Evolutionary conservation across 1,139 yeast species (phyloP), one percentile per base, ranked within the genome.

Genomic region (Blastobotrys proliferans): DNA sequence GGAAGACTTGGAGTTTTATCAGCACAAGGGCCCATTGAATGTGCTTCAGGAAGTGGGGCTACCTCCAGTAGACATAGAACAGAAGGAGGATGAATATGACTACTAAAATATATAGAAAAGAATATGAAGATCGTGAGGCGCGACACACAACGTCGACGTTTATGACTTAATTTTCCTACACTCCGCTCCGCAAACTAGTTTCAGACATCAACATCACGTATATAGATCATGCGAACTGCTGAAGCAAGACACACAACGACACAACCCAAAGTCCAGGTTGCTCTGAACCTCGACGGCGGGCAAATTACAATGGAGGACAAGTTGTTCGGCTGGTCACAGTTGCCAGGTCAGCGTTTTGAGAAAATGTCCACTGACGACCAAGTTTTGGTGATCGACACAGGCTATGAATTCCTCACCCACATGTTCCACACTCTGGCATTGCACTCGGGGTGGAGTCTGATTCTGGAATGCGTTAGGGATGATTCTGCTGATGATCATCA

Each of bases 361-460:
- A n/a, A 74, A 38, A 90, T 83, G 61, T 55, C 68, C 39, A 72
- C 85, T 0, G 65, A 75, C 2, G 67, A 83, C 3, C 98, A 92
- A 63, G 70, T 75, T 10, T 87, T 92, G 50, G 71, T 77, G 35
- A 79, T 92, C 44, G 86, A 86, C 57, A 84, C 97, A 0, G 98
- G 98, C 34, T 77, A 92, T 44, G 98, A 97, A 1, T 92, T 92
- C 62, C 70, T 92, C 49, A 98, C 92, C 68, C 98, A 92, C 64
- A 92, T 92, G 98, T 72, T 92, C 35, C 97, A 90, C 59, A 98
- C 98, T 0, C 72, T 92, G 55, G 97, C 97, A 34, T 92, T 92
- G 61, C 98, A 92, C 65, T 73, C 94, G 1, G 98, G 98, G 11
- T 92, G 98, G 98, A 86, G 96, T 17, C 64, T 92, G 49, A 71